Evolutionary conservation across 805 yeast genomes (phyloP), one percentile per base, ranked within the genome.

Genomic region (Isabelozyma rhagii): DNA sequence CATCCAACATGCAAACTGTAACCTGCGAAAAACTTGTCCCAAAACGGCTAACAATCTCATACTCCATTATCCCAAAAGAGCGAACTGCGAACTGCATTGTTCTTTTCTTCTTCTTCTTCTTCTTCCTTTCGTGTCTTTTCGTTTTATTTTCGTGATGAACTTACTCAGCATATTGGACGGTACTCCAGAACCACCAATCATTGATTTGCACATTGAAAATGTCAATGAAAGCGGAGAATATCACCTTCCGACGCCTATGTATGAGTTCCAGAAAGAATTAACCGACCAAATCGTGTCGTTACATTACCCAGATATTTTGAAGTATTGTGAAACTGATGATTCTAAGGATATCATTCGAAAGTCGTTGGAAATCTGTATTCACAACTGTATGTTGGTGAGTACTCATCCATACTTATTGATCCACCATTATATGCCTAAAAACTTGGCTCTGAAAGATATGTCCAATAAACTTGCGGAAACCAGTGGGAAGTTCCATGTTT

Each of bases 251-350:
- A 85, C 93, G 6, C 92, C 96, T 3, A 81, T 91, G 83, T 81
- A 85, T 47, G 89, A 87, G 53, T 88, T 88, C 56, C 98, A 93
- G 63, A 86, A 84, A 59, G 94, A 91, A 59, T 75, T 93, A 47
- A 89, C 92, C 9, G 96, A 93, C 66, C 97, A 91, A 63, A 91
- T 94, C 29, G 88, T 93, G 10, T 88, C 96, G 1, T 73, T 91
- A 40, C 98, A 93, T 67, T 93, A 92, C 63, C 83, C 93, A 34
- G 98, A 92, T 62, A 90, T 93, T 50, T 73, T 93, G 57, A 85
- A 90, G 67, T 92, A 86, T 64, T 91, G 89, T 61, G 96, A 90
- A 63, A 72, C 81, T 45, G 70, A 77, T 50, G 78, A 75, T 53
- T 68, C 69, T 40, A 64, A 68, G 5, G 77, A 73, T 13, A 81